These are phyloP conservation scores for Psilocybe tampanensis DNA, from an alignment of 768 basidiomycete genomes.

Conservation along the genomic window DNA sequence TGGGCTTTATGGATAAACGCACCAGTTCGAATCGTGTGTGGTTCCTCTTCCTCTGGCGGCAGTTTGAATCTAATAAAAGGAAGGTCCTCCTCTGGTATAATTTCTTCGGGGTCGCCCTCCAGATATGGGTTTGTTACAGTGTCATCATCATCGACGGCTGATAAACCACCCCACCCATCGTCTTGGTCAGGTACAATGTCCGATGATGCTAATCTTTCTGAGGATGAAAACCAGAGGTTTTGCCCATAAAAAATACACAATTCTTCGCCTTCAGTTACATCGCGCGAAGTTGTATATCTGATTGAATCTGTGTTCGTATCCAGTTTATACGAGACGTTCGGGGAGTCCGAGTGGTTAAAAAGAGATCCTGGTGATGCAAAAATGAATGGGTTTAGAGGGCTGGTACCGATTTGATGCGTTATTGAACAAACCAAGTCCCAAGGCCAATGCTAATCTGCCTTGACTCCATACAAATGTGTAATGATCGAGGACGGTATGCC, in stretches of 20 bases:
- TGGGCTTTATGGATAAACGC: constrained; percentile 16
- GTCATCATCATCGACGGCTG: constrained; percentile 24
- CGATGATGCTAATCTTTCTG: constrained; percentile 18
- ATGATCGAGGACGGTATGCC: constrained; percentile 66
- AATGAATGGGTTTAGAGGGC: not conserved
- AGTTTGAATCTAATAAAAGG: constrained; percentile 68
- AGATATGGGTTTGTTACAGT: constrained; percentile 29
- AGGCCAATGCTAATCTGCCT: constrained; percentile 73
- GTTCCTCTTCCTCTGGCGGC: constrained; percentile 64
- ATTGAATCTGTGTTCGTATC: constrained; percentile 61
- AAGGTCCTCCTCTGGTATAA: constrained; percentile 58
- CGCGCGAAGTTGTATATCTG: constrained; percentile 56
- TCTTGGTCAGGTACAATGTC: constrained; percentile 25
- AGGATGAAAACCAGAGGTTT: constrained; percentile 63
- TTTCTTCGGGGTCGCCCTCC: constrained; percentile 43
- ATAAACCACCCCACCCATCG: constrained; percentile 51
- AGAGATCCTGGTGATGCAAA: constrained; percentile 58
- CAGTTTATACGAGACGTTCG: constrained; percentile 70
- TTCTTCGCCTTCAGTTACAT: constrained; percentile 65
- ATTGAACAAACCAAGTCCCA: constrained; percentile 67
- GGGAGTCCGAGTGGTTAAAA: constrained; percentile 74
- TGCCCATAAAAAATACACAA: constrained; percentile 80
- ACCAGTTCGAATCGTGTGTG: constrained; percentile 60
- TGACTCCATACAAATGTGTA: constrained; percentile 80
- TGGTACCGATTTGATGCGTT: not conserved